Evolutionary conservation across 331 rosid genomes (phyloP), one percentile per base, ranked within the genome.

Genomic region (Spiraea crenata): DNA sequence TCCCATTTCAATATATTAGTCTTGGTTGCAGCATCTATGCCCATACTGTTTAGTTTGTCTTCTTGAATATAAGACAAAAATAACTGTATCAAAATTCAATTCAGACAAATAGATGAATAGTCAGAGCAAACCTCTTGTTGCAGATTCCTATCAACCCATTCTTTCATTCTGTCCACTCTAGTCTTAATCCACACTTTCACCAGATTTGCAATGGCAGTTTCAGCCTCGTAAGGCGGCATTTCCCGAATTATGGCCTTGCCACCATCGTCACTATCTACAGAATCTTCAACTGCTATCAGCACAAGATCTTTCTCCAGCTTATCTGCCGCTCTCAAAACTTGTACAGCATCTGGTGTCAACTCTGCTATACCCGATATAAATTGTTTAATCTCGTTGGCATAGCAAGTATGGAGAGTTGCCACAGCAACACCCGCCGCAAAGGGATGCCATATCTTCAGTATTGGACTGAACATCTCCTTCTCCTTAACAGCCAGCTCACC

Each of bases 151-250:
- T 95, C 90, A 72, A 90, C 85, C 99, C 92, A 88, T 76, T 95
- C 97, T 75, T 82, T 86, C 75, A 95, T 70, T 77, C 96, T 87
- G 78, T 91, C 99, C 68, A 91, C 87, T 82, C 99, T 85, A 70
- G 86, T 84, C 73, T 81, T 83, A 73, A 91, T 82, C 99, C 99
- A 95, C 69, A 83, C 81, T 83, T 86, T 89, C 6, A 91, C 99
- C 83, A 95, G 74, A 79, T 82, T 86, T 56, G 92, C 87, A 70
- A 95, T 89, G 17, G 90, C 93, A 73, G 91, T 77, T 80, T 95
- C 99, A 69, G 97, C 96, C 80, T 95, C 99, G 39, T 75, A 95
- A 72, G 99, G 99, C 54, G 95, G 96, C 97, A 95, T 95, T 87
- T 95, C 96, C 58, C 86, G 90, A 56, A 95, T 89, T 67, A 95